These are phyloP conservation scores for Starmerella geochares DNA, from an alignment of 805 yeast species.

Conservation along the genomic window DNA sequence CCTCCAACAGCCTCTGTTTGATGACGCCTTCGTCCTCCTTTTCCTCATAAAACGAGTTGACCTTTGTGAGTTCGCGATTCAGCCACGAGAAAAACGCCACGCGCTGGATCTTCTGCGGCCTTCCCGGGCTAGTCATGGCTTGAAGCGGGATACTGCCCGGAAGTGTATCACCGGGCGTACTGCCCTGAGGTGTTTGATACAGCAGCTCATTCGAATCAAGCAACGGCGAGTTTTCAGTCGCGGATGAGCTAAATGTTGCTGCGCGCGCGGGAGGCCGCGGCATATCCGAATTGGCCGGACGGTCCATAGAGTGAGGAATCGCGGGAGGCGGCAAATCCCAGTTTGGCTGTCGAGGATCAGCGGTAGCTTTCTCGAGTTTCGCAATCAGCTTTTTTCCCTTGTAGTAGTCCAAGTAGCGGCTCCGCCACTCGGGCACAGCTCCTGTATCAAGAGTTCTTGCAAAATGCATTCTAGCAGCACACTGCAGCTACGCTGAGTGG, in stretches of 20 bases:
- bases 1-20: conserved; percentile 52
- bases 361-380: conserved; percentile 9
- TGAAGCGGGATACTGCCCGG: conserved; percentile 15
- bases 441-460: conserved; percentile 21
- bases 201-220: conserved; percentile 11
- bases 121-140: not conserved
- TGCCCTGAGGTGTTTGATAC: conserved; percentile 7
- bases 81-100: conserved; percentile 55
- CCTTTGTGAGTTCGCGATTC: conserved; percentile 48
- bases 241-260: not conserved
- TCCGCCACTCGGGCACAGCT: conserved; percentile 38
- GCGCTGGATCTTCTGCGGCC: conserved; percentile 31
- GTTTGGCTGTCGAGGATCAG: not conserved
- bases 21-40: conserved; percentile 52
- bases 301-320: not conserved
- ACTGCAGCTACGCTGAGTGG: not conserved
- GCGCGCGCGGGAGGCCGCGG: conserved; percentile 1
- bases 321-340: conserved; percentile 20
- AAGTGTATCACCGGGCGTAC: not conserved
- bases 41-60: conserved; percentile 49
- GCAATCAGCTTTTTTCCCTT: conserved; percentile 47
- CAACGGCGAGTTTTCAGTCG: conserved; percentile 26
- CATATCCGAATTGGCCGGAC: not conserved
- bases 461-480: conserved; percentile 16
- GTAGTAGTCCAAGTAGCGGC: conserved; percentile 36